A percentile compares a stretch with the other conserved stretches of the same genome.
Conservation (phyloP, 1,139 yeast species). For the Yueomyces sp. region DNA sequence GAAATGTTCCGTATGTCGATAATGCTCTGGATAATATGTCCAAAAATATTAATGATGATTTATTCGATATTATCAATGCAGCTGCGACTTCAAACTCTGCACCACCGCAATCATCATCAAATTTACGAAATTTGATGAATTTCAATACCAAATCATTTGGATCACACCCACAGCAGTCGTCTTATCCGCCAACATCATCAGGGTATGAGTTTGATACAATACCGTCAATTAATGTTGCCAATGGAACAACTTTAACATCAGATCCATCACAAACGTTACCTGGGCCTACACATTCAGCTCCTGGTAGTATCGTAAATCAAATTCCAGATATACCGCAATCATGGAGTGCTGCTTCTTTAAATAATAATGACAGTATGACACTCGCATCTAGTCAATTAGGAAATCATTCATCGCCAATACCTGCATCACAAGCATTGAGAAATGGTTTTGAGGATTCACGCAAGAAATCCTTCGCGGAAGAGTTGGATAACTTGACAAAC, state of each 20-base stretch:
- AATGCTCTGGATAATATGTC: not conserved
- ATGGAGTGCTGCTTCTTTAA: not conserved
- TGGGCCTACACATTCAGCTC: not conserved
- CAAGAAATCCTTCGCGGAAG: slow-evolving; percentile 14
- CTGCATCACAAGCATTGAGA: not conserved
- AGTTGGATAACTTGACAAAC: slow-evolving; percentile 17
- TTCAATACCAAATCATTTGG: not conserved
- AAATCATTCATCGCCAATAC: not conserved
- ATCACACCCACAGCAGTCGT: not conserved
- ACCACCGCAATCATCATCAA: not conserved
- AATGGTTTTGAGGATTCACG: not conserved
- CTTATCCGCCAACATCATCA: not conserved
- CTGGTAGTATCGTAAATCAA: no score
- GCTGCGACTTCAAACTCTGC: slow-evolving; percentile 11
- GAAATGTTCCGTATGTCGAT: not conserved
- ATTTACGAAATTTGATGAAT: not conserved
- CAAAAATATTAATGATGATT: slow-evolving; percentile 13
- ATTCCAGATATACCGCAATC: not conserved
- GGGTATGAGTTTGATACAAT: not conserved
- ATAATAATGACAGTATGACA: not conserved
- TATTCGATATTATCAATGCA: slow-evolving; percentile 17
- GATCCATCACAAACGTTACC: not conserved
- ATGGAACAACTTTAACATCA: not conserved
- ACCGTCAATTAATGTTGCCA: no score
- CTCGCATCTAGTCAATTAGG: not conserved